Evolutionary conservation across 352 stramenopile species (phyloP), one percentile per base, ranked within the genome.

Genomic region (Globisporangium acanthophoron): DNA sequence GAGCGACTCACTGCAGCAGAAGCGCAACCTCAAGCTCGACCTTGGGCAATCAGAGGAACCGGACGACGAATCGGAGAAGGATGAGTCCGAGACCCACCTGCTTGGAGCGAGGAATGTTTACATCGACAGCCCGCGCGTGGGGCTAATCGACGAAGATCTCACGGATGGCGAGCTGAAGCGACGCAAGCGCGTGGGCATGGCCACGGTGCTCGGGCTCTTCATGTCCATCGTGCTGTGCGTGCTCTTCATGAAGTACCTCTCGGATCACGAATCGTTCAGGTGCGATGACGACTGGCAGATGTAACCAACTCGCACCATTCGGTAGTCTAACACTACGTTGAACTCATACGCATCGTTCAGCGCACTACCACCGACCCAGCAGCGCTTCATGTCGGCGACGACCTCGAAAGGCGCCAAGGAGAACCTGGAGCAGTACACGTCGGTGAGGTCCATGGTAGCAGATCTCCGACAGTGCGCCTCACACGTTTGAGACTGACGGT

Each of bases 381-480:
- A 88, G 39, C 83, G 83, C 15, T 89, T 93, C 50, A 90, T 93
- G 66, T 73, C 76, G 16, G 78, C 81, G 15, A 92, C 80, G 29
- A 83, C 80, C 1, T 68, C 81, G 5, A 71, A 67, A 41, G 84
- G 80, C 5, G 85, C 81, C 15, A 76, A 76, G 35, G 82, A 88
- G 49, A 90, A 69, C 33, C 70, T 92, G 12, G 78, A 91, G 56
- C 79, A 88, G 56, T 93, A 90, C 66, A 87, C 84, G 0, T 54
- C 69, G 27, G 77, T 88, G 67, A n/a, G 64, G 54, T 43, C 15
- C 24, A 4, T 15, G 4, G 2, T 21, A 12, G 18, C 35, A 24
- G 4, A 27, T 21, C 43, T 27, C 24, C 24, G 24, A 27, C 24
- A 20, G 31, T 29, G 13, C 13, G 8, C 47, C 24, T 56, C 44